Evolutionary conservation across 805 yeast genomes (phyloP).

Genomic region (Candida pseudoglaebosa): DNA sequence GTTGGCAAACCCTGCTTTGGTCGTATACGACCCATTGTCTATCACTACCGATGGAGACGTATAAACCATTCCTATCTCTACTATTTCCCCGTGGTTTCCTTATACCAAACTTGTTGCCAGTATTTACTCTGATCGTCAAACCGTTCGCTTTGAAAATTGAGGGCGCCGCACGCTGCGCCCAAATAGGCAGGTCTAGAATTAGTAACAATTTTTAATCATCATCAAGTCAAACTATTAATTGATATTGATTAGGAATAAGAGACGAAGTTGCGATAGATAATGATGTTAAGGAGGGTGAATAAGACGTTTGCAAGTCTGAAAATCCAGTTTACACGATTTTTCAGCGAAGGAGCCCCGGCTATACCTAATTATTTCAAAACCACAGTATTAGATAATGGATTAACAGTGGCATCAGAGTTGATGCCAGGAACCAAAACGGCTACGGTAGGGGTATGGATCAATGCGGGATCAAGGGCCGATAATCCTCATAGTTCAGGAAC

Average conservation of each 20-base stretch:
- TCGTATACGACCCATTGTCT: slow-evolving; percentile 61
- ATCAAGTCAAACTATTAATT: too few relatives aligned
- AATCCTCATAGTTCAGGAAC: slow-evolving; percentile 83
- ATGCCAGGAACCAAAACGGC: slow-evolving; percentile 90
- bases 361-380: slow-evolving; percentile 31
- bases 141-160: too few relatives aligned
- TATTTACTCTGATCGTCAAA: too few relatives aligned
- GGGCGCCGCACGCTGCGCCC: too few relatives aligned
- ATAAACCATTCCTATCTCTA: slow-evolving; percentile 15
- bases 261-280: too few relatives aligned
- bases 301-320: not conserved
- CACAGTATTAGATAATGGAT: slow-evolving; percentile 80
- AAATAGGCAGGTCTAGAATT: too few relatives aligned
- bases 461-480: slow-evolving; percentile 98
- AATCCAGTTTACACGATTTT: not conserved
- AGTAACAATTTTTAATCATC: not conserved
- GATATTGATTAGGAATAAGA: too few relatives aligned
- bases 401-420: slow-evolving; percentile 88
- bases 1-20: slow-evolving; percentile 68
- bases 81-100: too few relatives aligned
- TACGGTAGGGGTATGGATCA: slow-evolving; percentile 97
- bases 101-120: not conserved
- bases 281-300: not conserved
- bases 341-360: not conserved
- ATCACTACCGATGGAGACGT: slow-evolving; percentile 59